Evolutionary conservation across 2,329 filamentous ascomycete genomes (phyloP), one percentile per base, ranked within the genome.

Genomic region (Pseudogymnoascus sp.): DNA sequence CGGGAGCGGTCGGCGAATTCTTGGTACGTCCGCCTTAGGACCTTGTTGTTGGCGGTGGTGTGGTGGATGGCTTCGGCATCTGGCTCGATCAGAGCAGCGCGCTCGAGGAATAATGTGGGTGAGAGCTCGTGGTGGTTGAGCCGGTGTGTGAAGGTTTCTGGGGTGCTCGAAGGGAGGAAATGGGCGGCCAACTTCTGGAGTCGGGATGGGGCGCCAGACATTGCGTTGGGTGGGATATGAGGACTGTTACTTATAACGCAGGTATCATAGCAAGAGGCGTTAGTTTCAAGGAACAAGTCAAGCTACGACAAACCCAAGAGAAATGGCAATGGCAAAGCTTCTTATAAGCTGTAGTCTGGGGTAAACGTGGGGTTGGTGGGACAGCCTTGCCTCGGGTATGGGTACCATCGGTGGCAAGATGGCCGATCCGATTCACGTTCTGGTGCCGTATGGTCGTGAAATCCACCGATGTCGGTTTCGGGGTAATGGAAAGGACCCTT

Each of bases 71-170:
- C 93, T 68, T 87, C 82, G 11, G 90, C 91, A 72, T 93, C 80
- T 5, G 93, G 93, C 76, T 97, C 93, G 71, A 97, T 95, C 53
- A 84, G 81, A 6, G 93, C 93, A 16, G 93, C 92, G 62, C 93
- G 87, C 68, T 90, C 89, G 21, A 96, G 79, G 74, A 96, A 97
- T 75, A 86, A 87, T 2, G 93, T 96, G 0, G 93, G 93, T 1
- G 91, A 93, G 31, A 97, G 84, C 14, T 88, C 85, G 75, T 93
- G 89, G 74, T 91, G 85, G 71, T 79, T 79, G 59, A 73, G 73
- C 62, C 74, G 69, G 47, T 67, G 65, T 37, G 65, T 63, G 4
- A 65, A 62, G 56, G 69, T 71, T 63, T 68, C 63, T 64, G 67
- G 67, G 50, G 68, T 59, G 13, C 76, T 74, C 59, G 75, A 74